Evolutionary conservation across 2,329 filamentous ascomycete species (phyloP).

Genomic region (Leptosphaerulina australis): DNA sequence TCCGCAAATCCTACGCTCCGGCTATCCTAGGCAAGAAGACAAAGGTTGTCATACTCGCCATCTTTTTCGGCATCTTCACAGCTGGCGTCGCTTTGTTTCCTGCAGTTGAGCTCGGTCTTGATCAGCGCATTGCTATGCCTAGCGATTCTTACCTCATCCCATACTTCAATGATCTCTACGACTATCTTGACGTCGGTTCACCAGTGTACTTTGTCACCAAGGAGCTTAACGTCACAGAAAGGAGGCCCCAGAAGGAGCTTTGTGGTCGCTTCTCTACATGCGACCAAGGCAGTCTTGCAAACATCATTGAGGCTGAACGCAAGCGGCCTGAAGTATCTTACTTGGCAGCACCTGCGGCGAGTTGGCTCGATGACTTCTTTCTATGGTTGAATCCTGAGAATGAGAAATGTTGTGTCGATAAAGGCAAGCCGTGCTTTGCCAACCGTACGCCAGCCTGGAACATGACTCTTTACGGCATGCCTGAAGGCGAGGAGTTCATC

Average conservation of each 20-base stretch:
- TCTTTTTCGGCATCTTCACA: constrained; percentile 88
- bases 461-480: constrained; percentile 87
- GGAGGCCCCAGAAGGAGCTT: constrained; percentile 78
- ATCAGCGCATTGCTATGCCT: constrained; percentile 93
- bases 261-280: constrained; percentile 93
- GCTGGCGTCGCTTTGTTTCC: constrained; percentile 85
- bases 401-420: constrained; percentile 70
- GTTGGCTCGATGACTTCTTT: constrained; percentile 97
- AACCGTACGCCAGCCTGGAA: constrained; percentile 84
- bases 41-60: constrained; percentile 74
- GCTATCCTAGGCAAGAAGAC: constrained; percentile 77
- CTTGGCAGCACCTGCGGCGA: constrained; percentile 85
- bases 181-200: constrained; percentile 87
- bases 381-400: constrained; percentile 85
- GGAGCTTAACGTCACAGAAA: constrained; percentile 76
- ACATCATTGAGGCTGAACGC: constrained; percentile 90
- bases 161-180: constrained; percentile 95
- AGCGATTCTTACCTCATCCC: constrained; percentile 92
- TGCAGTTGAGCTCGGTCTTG: constrained; percentile 81
- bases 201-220: constrained; percentile 96
- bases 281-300: constrained; percentile 79
- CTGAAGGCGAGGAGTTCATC: constrained; percentile 88
- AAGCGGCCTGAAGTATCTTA: constrained; percentile 88
- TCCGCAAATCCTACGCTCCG: constrained; percentile 88
- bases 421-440: constrained; percentile 75